A percentile compares a stretch with the other conserved stretches of the same genome.
Evolutionary conservation across 495 filamentous ascomycete genomes (phyloP).

Genomic region (Sordaria brevicollis): DNA sequence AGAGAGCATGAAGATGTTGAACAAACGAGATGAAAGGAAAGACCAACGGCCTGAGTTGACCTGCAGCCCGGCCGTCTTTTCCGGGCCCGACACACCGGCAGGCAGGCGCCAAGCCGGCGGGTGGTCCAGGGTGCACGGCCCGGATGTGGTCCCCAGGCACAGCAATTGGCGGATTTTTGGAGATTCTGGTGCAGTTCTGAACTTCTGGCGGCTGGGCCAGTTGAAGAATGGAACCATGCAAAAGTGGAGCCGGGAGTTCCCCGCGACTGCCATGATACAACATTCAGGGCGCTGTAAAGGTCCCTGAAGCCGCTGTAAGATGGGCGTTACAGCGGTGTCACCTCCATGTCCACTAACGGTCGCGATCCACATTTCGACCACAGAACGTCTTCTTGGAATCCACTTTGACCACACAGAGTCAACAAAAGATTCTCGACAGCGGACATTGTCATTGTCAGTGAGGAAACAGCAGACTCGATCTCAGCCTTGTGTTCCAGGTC

Average conservation of each 20-base stretch:
- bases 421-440: neutral
- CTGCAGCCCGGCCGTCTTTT: neutral
- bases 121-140: neutral
- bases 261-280: neutral
- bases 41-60: neutral
- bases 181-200: neutral
- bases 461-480: neutral
- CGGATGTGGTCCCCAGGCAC: neutral
- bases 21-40: neutral
- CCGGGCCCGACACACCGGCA: neutral
- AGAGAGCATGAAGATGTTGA: too few species aligned
- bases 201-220: neutral
- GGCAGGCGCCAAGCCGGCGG: neutral
- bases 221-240: neutral
- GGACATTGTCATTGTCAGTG: neutral
- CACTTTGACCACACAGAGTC: neutral
- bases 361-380: neutral
- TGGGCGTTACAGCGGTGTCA: neutral
- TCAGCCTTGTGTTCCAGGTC: neutral
- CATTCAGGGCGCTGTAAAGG: neutral
- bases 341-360: neutral
- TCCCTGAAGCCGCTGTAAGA: neutral
- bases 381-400: neutral
- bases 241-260: neutral
- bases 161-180: neutral